Evolutionary conservation across 805 yeast genomes (phyloP).

Genomic region (Ogataea allantospora): DNA sequence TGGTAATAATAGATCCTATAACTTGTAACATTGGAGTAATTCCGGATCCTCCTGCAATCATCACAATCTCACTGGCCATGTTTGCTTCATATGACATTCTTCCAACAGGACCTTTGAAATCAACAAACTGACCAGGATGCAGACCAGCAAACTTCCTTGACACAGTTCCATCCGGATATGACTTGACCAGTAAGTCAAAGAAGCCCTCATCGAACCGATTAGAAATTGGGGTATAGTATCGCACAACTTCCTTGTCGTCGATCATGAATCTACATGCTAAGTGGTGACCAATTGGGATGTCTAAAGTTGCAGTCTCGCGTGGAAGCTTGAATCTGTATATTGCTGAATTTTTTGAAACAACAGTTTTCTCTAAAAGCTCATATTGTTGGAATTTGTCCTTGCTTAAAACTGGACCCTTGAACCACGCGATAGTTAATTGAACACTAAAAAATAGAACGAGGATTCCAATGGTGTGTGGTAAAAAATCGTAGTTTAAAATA

Average conservation of each 20-base stretch:
- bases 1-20: conserved; percentile 64
- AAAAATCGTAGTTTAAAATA: conserved; percentile 48
- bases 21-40: conserved; percentile 89
- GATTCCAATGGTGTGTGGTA: conserved; percentile 44
- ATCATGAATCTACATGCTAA: conserved; percentile 53
- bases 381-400: conserved; percentile 57
- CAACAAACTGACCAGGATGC: conserved; percentile 61
- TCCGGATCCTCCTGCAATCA: conserved; percentile 86
- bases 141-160: conserved; percentile 65
- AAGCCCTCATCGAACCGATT: conserved; percentile 68
- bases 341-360: conserved; percentile 68
- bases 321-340: conserved; percentile 69
- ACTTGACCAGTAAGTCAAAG: conserved; percentile 74
- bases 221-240: conserved; percentile 77
- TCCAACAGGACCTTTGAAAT: conserved; percentile 80
- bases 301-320: conserved; percentile 57
- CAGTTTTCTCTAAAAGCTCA: conserved; percentile 72
- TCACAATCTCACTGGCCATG: conserved; percentile 59
- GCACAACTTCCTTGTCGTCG: conserved; percentile 51
- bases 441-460: conserved; percentile 38
- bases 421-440: conserved; percentile 38
- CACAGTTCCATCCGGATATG: conserved; percentile 69
- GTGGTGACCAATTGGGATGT: conserved; percentile 75
- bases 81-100: conserved; percentile 58
- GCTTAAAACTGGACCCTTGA: conserved; percentile 41